phyloP scores from a whole-genome alignment of 73 alveolate species.

The Paramecium primaurelia region DNA sequence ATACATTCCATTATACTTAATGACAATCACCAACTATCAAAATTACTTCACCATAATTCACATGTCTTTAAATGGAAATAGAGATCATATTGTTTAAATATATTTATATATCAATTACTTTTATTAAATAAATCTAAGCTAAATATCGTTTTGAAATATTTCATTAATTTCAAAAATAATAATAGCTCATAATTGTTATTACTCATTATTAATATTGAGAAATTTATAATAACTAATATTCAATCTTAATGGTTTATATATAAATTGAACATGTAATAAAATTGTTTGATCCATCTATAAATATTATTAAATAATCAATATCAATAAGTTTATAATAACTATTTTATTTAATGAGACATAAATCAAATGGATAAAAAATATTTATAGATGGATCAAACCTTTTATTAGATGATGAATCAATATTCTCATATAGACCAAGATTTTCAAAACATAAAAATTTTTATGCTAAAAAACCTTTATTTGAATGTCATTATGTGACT shows the following conservation, averaged over 20 bases:
- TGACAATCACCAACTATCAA: slow-evolving; percentile 20
- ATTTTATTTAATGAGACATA: not conserved
- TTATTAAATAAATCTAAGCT: not conserved
- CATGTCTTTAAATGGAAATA: not conserved
- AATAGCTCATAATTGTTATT: not conserved
- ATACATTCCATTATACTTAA: not conserved
- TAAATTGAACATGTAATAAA: too few species aligned
- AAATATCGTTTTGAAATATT: not conserved
- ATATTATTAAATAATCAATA: too few species aligned
- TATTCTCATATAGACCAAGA: not conserved
- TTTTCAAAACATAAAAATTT: not conserved
- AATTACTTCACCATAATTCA: slow-evolving; percentile 17
- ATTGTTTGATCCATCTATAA: too few species aligned
- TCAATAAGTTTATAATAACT: not conserved
- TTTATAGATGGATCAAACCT: not conserved
- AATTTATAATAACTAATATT: too few species aligned
- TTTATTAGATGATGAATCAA: not conserved
- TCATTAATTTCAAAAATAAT: not conserved
- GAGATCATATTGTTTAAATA: not conserved
- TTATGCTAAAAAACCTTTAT: not conserved
- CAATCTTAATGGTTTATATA: too few species aligned
- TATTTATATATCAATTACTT: not conserved
- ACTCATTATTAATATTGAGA: not conserved
- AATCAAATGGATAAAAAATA: not conserved
- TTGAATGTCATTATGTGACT: not conserved